Percentiles rank a stretch among this genome's conserved stretches.
Evolutionary conservation across 1,284 basidiomycete species (phyloP).

Genomic region (Chalciporus sp.): DNA sequence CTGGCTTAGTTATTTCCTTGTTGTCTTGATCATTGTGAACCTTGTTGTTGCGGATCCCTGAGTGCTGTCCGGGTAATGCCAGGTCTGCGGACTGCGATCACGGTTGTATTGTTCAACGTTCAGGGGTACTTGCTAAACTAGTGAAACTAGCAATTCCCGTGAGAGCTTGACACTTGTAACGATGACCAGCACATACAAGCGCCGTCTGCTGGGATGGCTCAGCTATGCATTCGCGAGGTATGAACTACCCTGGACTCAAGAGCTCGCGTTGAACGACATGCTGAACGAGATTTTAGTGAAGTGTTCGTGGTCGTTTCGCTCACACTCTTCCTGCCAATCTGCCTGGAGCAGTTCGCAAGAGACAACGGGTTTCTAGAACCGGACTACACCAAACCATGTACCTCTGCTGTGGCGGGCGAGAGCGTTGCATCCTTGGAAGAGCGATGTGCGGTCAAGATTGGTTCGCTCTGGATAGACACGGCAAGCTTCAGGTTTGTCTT

Average conservation of each 20-base stretch:
- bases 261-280: neutral
- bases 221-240: conserved; percentile 79
- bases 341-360: conserved; percentile 80
- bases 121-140: conserved; percentile 4
- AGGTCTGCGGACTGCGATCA: no score
- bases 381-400: conserved; percentile 57
- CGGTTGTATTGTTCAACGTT: neutral
- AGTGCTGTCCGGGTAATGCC: no score
- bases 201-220: conserved; percentile 69
- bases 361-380: conserved; percentile 78
- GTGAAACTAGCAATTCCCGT: neutral
- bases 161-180: conserved; percentile 1
- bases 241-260: neutral
- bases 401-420: conserved; percentile 20
- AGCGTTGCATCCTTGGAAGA: conserved; percentile 30
- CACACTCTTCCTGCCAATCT: conserved; percentile 81
- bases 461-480: conserved; percentile 82
- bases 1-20: neutral
- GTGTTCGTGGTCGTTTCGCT: conserved; percentile 81
- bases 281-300: conserved; percentile 49
- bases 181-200: conserved; percentile 33
- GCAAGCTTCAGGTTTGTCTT: conserved; percentile 80
- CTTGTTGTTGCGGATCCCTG: neutral
- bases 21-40: neutral
- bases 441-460: conserved; percentile 75